Conservation (phyloP, 2,329 filamentous ascomycete genomes). For the Emydomyces testavorans region DNA sequence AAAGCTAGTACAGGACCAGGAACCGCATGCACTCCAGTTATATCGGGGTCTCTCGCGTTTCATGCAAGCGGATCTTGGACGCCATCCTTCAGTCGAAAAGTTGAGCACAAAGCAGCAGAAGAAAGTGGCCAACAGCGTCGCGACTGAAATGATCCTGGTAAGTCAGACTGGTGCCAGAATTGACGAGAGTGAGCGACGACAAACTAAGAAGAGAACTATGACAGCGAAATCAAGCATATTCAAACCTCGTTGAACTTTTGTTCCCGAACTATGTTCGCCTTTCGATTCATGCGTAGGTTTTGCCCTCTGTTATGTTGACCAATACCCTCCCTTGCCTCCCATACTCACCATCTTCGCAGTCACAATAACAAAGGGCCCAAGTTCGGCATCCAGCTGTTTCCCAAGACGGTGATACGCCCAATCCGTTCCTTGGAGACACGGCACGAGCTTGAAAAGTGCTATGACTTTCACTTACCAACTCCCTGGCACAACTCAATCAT, state of each 20-base stretch:
- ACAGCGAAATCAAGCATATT: constrained; percentile 7
- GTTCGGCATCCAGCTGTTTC: constrained; percentile 5
- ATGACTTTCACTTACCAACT: constrained; percentile 3
- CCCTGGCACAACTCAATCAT: constrained; percentile 8
- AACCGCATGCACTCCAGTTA: background rate
- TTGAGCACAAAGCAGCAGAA: constrained; percentile 7
- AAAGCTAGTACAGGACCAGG: constrained; percentile 1
- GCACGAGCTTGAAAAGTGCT: background rate
- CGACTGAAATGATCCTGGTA: constrained; percentile 6
- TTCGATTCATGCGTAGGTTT: constrained; percentile 5
- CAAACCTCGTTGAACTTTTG: constrained; percentile 3
- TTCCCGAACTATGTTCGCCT: constrained; percentile 4
- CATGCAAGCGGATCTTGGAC: constrained; percentile 1
- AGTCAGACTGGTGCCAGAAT: background rate
- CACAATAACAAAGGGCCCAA: constrained; percentile 5
- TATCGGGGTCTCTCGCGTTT: constrained; percentile 3
- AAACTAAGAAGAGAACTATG: no score
- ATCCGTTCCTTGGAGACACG: constrained; percentile 2
- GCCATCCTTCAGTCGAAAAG: background rate
- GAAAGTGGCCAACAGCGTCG: background rate
- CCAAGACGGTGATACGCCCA: background rate
- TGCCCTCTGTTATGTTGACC: background rate
- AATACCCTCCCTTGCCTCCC: background rate
- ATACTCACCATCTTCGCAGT: background rate
- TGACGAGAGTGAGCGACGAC: no score